Base-by-base conservation (phyloP, 2,329 filamentous ascomycete species). In the Monosporascus sp. region DNA sequence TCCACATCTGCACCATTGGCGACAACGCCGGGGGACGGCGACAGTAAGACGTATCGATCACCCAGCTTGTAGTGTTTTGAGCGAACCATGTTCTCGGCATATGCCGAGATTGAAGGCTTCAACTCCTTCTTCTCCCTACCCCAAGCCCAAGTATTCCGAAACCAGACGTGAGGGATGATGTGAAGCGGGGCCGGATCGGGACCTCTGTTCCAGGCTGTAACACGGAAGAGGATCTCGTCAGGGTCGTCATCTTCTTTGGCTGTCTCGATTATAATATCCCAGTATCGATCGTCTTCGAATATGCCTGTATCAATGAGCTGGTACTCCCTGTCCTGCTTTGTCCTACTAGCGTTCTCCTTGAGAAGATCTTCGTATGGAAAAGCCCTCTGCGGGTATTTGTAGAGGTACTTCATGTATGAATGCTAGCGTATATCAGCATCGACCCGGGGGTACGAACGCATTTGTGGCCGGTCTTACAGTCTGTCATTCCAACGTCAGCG, bases 341-440 rank as follows among this genome's bases (percentile, higher is more conserved):
- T 80, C 59, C 92, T 84, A 60, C 79, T 82, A 44, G 85, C 91
- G 68, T 96, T 97, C 67, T 95, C 90, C 59, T 89, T 78, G 60
- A 95, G 76, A 47, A 97, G 78, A 60, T 96, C 85, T 70, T 97
- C 81, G 76, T 97, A 97, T 2, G 93, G 94, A 65, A 97, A 97
- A 58, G 87, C 85, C 64, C 81, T 82, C 73, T 97, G 93, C 1
- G 94, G 94, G 65, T 97, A 95, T 73, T 97, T 97, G 82, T 97
- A 97, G 61, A 97, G 86, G 67, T 86, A 95, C 72, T 97, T 97
- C 93, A 97, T 97, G 77, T 97, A 97, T 28, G 93, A 96, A 73
- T 97, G 92, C 89, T 92, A 69, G 55, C 54, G 17, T 20, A 5
- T 47, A 55, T 62, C 20, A 59, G 51, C 51, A 50, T 51, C 54